These are phyloP conservation scores for Gentiana dahurica DNA, from an alignment of 257 asterid species.

Conservation along the genomic window DNA sequence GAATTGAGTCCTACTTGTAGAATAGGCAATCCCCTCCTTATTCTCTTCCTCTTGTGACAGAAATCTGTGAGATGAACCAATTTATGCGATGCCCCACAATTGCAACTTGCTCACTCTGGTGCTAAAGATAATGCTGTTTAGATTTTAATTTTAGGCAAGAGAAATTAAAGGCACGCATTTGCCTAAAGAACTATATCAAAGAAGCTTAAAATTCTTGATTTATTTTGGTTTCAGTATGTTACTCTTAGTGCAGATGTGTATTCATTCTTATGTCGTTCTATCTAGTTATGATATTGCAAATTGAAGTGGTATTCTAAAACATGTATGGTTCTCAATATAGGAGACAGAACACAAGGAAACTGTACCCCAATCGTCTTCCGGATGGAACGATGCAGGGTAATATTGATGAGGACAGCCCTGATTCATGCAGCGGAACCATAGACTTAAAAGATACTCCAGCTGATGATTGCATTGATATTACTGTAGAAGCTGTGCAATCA, in stretches of 20 bases:
- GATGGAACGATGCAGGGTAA: constrained; percentile 25
- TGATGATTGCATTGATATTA: constrained; percentile 16
- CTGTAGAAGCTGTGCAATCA: constrained; percentile 20
- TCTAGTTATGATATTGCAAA: constrained; percentile 3
- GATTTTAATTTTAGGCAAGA: neutral
- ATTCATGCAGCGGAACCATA: constrained; percentile 15
- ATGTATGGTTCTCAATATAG: constrained; percentile 56
- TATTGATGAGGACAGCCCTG: constrained; percentile 28
- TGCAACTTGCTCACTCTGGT: neutral
- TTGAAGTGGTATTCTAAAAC: constrained; percentile 10
- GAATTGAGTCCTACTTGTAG: no score
- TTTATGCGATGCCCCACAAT: no score
- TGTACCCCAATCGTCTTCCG: constrained; percentile 29
- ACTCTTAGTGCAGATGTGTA: neutral
- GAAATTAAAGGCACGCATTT: neutral
- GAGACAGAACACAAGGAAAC: constrained; percentile 53
- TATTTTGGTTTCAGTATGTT: neutral
- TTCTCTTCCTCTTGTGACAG: no score
- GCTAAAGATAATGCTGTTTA: neutral
- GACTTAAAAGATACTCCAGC: constrained; percentile 24
- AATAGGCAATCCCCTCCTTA: no score
- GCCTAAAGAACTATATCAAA: neutral
- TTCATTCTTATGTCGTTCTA: constrained; percentile 1
- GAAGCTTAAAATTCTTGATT: neutral
- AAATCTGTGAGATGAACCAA: no score